Evolutionary conservation across 2,329 filamentous ascomycete genomes (phyloP).

Genomic region (Trichoderma gracile): DNA sequence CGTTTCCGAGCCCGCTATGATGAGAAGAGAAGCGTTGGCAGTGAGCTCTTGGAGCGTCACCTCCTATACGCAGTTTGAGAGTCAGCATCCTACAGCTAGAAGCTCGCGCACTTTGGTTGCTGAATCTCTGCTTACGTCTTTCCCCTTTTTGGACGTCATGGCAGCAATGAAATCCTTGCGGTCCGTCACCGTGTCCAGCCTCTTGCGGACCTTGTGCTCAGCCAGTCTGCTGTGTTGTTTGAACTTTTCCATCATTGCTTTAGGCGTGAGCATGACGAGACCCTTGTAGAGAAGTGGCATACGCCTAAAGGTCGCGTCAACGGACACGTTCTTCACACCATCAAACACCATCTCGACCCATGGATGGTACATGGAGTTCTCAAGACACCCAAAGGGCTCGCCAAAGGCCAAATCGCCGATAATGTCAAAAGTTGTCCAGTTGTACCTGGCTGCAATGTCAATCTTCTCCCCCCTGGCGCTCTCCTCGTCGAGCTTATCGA

Average conservation of each 20-base stretch:
- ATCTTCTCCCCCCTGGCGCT: conserved; percentile 22
- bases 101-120: too few relatives aligned
- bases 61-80: background rate
- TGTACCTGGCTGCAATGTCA: conserved; percentile 35
- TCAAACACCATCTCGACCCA: conserved; percentile 34
- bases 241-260: background rate
- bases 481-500: conserved; percentile 29
- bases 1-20: conserved; percentile 39
- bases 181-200: background rate
- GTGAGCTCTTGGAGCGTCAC: conserved; percentile 24
- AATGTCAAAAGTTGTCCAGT: conserved; percentile 36
- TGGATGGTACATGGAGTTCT: conserved; percentile 31
- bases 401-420: conserved; percentile 38
- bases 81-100: background rate
- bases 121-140: background rate
- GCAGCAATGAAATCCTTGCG: conserved; percentile 21
- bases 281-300: background rate
- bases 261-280: background rate
- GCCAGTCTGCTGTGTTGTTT: conserved; percentile 8
- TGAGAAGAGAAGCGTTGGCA: conserved; percentile 27
- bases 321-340: conserved; percentile 1
- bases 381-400: conserved; percentile 35
- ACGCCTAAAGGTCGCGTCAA: background rate
- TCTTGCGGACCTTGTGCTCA: conserved; percentile 1
- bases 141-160: conserved; percentile 11